Conservation (phyloP, 176 grass and related monocot genomes). For the Cymbopogon citratus region DNA sequence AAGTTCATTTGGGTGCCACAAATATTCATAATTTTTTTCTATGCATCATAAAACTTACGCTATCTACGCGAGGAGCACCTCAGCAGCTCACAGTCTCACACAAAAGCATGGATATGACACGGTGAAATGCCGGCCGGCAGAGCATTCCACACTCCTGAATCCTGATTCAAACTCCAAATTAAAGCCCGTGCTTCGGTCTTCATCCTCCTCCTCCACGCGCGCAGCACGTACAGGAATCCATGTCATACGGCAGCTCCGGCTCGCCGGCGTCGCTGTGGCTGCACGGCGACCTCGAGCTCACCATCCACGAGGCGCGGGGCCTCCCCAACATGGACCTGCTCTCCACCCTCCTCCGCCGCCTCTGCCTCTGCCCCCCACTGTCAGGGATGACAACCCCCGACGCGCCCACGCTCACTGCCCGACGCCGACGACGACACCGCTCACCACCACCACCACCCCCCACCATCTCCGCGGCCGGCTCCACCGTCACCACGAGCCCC, state of each 20-base stretch:
- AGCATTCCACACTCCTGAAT: neutral
- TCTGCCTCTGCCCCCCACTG: constrained; percentile 30
- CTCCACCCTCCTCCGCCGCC: constrained; percentile 48
- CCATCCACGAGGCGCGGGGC: constrained; percentile 41
- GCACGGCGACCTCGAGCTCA: constrained; percentile 68
- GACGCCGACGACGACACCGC: neutral
- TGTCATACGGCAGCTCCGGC: neutral
- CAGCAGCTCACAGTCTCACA: neutral
- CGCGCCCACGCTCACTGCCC: neutral
- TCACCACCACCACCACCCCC: neutral
- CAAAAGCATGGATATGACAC: neutral
- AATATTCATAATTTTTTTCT: too few relatives aligned
- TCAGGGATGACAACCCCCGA: neutral
- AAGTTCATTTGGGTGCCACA: too few relatives aligned
- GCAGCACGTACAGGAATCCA: neutral
- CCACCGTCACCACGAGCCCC: neutral
- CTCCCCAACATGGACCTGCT: constrained; percentile 83
- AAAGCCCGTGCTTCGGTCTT: neutral
- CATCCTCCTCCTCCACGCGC: neutral
- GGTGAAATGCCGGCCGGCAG: neutral
- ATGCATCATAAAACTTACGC: too few relatives aligned
- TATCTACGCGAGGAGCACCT: too few relatives aligned
- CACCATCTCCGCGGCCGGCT: neutral
- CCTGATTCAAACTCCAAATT: too few relatives aligned
- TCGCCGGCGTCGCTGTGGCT: constrained; percentile 41